Evolutionary conservation across 768 basidiomycete genomes (phyloP).

Genomic region (Agrocybe pediades): DNA sequence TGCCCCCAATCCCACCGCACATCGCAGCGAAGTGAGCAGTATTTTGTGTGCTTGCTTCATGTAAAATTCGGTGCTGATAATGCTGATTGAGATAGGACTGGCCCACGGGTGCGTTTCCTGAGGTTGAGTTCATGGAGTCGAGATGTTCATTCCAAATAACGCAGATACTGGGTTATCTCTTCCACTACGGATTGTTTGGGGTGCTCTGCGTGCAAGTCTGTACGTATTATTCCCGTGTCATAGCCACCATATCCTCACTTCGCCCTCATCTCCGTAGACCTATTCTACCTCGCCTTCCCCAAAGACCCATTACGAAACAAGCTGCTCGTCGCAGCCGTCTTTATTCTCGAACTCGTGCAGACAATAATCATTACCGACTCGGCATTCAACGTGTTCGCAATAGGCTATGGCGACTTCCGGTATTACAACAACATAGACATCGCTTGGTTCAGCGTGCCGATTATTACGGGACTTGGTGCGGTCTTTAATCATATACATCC

Average conservation of each 20-base stretch:
- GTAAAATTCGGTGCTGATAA: neutral
- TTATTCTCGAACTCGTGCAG: conserved; percentile 19
- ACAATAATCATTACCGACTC: conserved; percentile 23
- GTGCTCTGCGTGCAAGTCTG: conserved; percentile 25
- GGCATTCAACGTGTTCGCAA: conserved; percentile 25
- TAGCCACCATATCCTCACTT: neutral
- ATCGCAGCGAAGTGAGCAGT: neutral
- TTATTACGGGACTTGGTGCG: conserved; percentile 22
- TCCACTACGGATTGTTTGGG: conserved; percentile 21
- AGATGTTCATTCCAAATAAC: neutral
- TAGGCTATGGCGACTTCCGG: conserved; percentile 25
- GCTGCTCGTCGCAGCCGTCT: conserved; percentile 19
- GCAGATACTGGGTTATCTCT: conserved; percentile 18
- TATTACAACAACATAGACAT: conserved; percentile 19
- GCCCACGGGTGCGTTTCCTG: neutral
- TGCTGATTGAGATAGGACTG: neutral
- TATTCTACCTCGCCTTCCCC: conserved; percentile 30
- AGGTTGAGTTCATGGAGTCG: neutral
- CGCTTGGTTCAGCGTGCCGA: conserved; percentile 27
- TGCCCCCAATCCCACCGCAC: neutral
- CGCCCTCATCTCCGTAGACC: conserved; percentile 13
- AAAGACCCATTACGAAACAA: conserved; percentile 22
- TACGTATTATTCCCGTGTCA: conserved; percentile 8
- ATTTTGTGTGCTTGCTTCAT: neutral
- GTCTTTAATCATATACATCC: neutral